Conservation (phyloP, 2,329 filamentous ascomycete genomes). For the Corinectria fuckeliana region DNA sequence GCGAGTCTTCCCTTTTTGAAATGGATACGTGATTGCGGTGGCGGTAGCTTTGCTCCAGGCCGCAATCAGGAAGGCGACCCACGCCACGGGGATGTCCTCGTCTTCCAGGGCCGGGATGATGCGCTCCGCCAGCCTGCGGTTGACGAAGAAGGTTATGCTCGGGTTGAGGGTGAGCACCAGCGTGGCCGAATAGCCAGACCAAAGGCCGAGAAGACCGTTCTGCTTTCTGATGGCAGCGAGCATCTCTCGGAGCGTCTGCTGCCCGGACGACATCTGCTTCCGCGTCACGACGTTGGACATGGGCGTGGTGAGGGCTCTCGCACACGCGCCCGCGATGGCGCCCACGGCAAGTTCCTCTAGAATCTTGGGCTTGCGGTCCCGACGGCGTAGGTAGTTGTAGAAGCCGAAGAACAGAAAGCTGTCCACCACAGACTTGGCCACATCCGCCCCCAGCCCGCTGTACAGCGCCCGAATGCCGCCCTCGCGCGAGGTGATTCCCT, state of each 20-base stretch:
- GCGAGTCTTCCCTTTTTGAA: conserved; percentile 83
- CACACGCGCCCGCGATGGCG: conserved; percentile 74
- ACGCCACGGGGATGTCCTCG: conserved; percentile 47
- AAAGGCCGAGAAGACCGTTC: conserved; percentile 78
- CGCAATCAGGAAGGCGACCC: conserved; percentile 60
- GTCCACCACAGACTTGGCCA: conserved; percentile 72
- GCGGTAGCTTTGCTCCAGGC: conserved; percentile 81
- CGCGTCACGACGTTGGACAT: conserved; percentile 82
- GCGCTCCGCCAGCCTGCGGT: conserved; percentile 70
- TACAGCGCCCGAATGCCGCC: conserved; percentile 77
- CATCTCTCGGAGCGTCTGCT: conserved; percentile 60
- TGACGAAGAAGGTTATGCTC: conserved; percentile 83
- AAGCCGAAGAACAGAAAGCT: conserved; percentile 88
- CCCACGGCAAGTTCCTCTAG: conserved; percentile 78
- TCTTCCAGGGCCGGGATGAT: conserved; percentile 59
- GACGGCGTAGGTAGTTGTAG: conserved; percentile 64
- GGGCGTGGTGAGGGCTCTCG: conserved; percentile 79
- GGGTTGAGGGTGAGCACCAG: conserved; percentile 85
- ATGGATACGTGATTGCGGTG: conserved; percentile 80
- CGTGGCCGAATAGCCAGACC: conserved; percentile 86
- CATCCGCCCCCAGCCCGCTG: conserved; percentile 67
- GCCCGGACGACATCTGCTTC: conserved; percentile 70
- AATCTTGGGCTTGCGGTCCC: conserved; percentile 58
- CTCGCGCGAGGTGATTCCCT: conserved; percentile 73
- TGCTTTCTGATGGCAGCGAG: conserved; percentile 68